These are phyloP conservation scores for Rhododendron williamsianum DNA, from an alignment of 148 eudicot species.

Conservation along the genomic window DNA sequence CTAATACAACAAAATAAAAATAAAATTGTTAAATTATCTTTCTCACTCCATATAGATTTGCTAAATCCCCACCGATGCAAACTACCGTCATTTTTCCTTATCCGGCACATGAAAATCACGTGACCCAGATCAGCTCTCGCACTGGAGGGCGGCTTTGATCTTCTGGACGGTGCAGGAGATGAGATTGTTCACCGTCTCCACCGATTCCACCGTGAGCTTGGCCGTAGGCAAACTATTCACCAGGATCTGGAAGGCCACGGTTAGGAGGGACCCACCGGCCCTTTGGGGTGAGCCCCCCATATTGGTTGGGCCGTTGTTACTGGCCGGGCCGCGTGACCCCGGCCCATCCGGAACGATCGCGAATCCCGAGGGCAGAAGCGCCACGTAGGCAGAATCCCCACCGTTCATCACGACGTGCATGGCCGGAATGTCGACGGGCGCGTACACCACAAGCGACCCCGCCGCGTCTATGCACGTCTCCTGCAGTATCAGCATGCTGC, in stretches of 20 bases:
- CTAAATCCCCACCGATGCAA: background rate
- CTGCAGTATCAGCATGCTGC: conserved; percentile 91
- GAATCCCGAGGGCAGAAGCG: conserved; percentile 87
- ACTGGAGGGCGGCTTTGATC: conserved; percentile 69
- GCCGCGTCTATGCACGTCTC: conserved; percentile 87
- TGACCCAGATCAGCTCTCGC: conserved; percentile 41
- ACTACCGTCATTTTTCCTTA: background rate
- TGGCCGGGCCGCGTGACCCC: conserved; percentile 27
- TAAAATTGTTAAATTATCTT: background rate
- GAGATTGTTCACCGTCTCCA: conserved; percentile 81
- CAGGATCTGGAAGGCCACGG: conserved; percentile 85
- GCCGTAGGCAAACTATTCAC: conserved; percentile 90
- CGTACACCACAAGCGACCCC: conserved; percentile 90
- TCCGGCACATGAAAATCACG: background rate
- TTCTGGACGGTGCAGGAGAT: conserved; percentile 89
- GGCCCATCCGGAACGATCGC: conserved; percentile 72
- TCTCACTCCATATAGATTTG: background rate
- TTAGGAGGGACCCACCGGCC: conserved; percentile 62
- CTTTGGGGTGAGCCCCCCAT: conserved; percentile 17
- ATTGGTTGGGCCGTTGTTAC: background rate
- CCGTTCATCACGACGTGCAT: conserved; percentile 97
- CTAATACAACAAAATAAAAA: background rate
- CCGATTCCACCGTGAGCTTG: conserved; percentile 87
- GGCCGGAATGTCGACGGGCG: conserved; percentile 92
- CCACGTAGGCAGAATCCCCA: conserved; percentile 88